Percentiles rank a stretch among this genome's conserved stretches.
These are phyloP conservation scores for Peronospora destructor DNA, from an alignment of 352 stramenopile species.

Conservation along the genomic window DNA sequence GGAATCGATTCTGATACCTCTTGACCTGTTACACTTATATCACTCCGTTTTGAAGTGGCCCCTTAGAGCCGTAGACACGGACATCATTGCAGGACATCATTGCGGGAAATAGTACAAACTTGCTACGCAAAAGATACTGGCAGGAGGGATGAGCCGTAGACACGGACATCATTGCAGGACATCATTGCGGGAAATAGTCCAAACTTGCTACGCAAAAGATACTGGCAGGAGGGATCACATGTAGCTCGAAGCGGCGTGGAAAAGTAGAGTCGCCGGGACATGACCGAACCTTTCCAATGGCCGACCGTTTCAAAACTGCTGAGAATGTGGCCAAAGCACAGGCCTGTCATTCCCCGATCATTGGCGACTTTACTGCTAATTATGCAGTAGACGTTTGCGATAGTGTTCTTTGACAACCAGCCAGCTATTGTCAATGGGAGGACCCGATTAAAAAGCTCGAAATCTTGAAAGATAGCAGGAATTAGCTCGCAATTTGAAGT, in stretches of 20 bases:
- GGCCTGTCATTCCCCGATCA: neutral
- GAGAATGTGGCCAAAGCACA: neutral
- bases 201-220: neutral
- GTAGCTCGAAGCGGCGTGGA: neutral
- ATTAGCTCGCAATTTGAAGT: too few species aligned
- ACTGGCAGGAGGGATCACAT: neutral
- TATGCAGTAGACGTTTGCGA: too few species aligned
- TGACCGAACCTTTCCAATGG: neutral
- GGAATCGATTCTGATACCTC: too few species aligned
- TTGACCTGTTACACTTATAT: neutral
- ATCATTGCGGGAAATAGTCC: too few species aligned
- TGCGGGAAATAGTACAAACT: too few species aligned
- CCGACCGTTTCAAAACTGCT: neutral
- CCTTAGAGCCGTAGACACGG: neutral
- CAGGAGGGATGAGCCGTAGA: neutral
- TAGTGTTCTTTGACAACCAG: too few species aligned
- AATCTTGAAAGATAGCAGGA: too few species aligned
- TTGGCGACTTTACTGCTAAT: too few species aligned
- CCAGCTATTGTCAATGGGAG: too few species aligned
- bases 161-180: neutral
- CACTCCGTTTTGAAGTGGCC: neutral
- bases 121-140: neutral
- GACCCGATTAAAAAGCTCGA: too few species aligned
- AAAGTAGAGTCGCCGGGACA: too few species aligned
- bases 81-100: too few species aligned